phyloP scores from a whole-genome alignment of 2,329 filamentous ascomycete species.

The Alternaria angustiovoidea region DNA sequence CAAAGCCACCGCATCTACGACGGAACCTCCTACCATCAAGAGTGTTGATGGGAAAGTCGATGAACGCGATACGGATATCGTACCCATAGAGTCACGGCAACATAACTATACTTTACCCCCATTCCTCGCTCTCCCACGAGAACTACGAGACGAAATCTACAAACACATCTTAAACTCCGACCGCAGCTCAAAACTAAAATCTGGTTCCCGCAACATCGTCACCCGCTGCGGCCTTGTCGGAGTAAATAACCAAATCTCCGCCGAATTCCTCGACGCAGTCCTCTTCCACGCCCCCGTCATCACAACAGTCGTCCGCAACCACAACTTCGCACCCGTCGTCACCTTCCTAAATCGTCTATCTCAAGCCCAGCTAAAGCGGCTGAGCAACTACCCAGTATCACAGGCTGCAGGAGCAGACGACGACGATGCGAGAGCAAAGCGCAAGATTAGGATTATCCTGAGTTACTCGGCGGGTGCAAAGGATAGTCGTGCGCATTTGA shows the following conservation, averaged over 20 bases:
- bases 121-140: slow-evolving; percentile 26
- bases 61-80: not conserved
- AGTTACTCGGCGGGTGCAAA: slow-evolving; percentile 11
- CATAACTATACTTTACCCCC: not conserved
- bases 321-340: slow-evolving; percentile 28
- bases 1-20: not conserved
- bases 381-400: not conserved
- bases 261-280: slow-evolving; percentile 24
- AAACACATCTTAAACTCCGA: slow-evolving; percentile 15
- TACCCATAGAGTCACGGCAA: not conserved
- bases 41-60: not conserved
- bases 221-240: slow-evolving; percentile 20
- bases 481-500: slow-evolving; percentile 16
- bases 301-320: slow-evolving; percentile 22
- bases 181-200: slow-evolving; percentile 8
- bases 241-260: slow-evolving; percentile 21
- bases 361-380: slow-evolving; percentile 13
- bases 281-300: slow-evolving; percentile 22
- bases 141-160: slow-evolving; percentile 31
- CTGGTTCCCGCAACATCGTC: slow-evolving; percentile 9
- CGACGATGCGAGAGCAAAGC: not conserved
- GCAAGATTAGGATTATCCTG: slow-evolving; percentile 13
- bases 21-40: not conserved
- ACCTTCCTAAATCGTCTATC: slow-evolving; percentile 28
- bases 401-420: not conserved